These are phyloP conservation scores for Pleomassaria siparia DNA, from an alignment of 2,329 filamentous ascomycete genomes.

Conservation along the genomic window DNA sequence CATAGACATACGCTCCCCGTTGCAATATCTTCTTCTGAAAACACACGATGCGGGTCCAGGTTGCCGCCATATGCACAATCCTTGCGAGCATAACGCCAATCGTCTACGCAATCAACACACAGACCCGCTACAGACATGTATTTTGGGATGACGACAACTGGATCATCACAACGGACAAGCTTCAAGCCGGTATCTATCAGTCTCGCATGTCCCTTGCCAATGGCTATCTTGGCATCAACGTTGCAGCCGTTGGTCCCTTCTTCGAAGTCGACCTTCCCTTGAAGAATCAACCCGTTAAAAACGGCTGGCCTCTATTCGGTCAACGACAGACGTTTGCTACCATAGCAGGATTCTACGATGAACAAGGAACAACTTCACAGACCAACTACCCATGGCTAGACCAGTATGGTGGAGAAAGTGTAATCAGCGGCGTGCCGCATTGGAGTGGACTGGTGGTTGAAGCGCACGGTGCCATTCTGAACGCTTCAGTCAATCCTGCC, in stretches of 20 bases:
- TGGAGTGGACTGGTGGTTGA: constrained; percentile 64
- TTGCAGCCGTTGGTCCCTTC: constrained; percentile 63
- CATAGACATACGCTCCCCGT: no score
- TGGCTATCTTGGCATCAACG: constrained; percentile 65
- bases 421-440: constrained; percentile 71
- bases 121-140: constrained; percentile 42
- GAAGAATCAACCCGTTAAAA: constrained; percentile 58
- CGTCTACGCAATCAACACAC: background rate
- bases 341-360: constrained; percentile 67
- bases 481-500: constrained; percentile 60
- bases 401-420: constrained; percentile 70
- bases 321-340: constrained; percentile 67
- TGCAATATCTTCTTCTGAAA: background rate
- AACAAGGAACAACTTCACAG: constrained; percentile 59
- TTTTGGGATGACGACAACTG: constrained; percentile 63
- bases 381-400: constrained; percentile 69
- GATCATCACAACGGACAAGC: constrained; percentile 55
- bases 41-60: background rate
- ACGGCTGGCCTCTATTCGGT: constrained; percentile 69
- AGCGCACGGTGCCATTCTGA: constrained; percentile 56
- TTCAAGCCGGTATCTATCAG: constrained; percentile 62
- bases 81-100: background rate
- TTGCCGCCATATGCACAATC: background rate
- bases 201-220: constrained; percentile 57
- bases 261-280: constrained; percentile 59